phyloP scores from a whole-genome alignment of 2,329 filamentous ascomycete species.

The Geosmithia putterillii region DNA sequence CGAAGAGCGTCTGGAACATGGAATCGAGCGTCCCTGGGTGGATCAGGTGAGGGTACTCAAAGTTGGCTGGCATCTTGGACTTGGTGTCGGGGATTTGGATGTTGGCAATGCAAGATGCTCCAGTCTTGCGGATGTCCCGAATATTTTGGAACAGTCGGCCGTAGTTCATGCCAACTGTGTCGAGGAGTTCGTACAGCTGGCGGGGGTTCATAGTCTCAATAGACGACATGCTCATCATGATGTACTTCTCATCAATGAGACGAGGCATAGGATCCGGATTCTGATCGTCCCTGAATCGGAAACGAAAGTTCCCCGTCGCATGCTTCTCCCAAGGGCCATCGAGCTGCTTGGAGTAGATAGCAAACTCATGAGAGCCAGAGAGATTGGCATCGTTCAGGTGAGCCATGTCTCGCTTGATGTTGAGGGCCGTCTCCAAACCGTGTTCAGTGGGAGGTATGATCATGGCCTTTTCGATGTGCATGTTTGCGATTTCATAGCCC shows the following conservation, averaged over 20 bases:
- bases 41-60: slow-evolving; percentile 41
- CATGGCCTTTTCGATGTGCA: slow-evolving; percentile 37
- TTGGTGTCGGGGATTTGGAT: slow-evolving; percentile 35
- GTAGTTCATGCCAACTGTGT: slow-evolving; percentile 39
- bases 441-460: slow-evolving; percentile 31
- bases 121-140: slow-evolving; percentile 16
- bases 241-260: slow-evolving; percentile 10
- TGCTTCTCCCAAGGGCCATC: slow-evolving; percentile 29
- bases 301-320: slow-evolving; percentile 19
- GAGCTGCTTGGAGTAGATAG: slow-evolving; percentile 32
- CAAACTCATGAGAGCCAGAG: slow-evolving; percentile 19
- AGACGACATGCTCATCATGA: slow-evolving; percentile 14
- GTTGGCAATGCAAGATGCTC: slow-evolving; percentile 20
- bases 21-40: slow-evolving; percentile 45
- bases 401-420: slow-evolving; percentile 19
- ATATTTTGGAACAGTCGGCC: slow-evolving; percentile 38
- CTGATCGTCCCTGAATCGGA: slow-evolving; percentile 10
- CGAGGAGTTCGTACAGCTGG: slow-evolving; percentile 36
- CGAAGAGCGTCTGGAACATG: slow-evolving; percentile 40
- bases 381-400: slow-evolving; percentile 1
- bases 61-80: slow-evolving; percentile 37
- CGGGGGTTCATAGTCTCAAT: slow-evolving; percentile 22
- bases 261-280: not conserved
- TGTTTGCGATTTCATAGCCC: slow-evolving; percentile 30
- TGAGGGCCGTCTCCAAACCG: slow-evolving; percentile 37